Evolutionary conservation across 495 filamentous ascomycete species (phyloP), one percentile per base, ranked within the genome.

Genomic region (Penicillium maclennaniae): DNA sequence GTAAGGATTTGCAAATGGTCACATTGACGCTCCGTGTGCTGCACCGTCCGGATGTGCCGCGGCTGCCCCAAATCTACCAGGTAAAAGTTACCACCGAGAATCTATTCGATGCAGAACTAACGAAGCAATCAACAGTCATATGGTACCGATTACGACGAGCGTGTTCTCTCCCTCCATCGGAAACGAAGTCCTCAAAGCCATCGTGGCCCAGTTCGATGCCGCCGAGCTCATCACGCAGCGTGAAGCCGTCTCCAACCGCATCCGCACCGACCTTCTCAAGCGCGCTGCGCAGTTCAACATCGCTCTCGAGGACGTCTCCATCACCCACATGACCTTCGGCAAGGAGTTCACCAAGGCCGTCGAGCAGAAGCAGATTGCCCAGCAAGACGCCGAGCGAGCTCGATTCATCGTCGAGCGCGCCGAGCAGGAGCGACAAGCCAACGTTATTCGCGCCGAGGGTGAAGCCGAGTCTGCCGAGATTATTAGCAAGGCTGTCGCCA

Each of bases 301-400:
- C 71, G 88, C 89, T 28, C 88, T 99, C 39, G 93, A 99, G 73
- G 93, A 99, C 65, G 93, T 99, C 52, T 95, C 89, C 62, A 99
- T 99, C 79, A 99, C 93, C 39, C 93, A 99, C 83, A 97, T 99
- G 93, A 97, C 93, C 49, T 99, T 99, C 73, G 93, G 93, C 51
- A 92, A 91, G 77, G 93, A 99, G 76, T 99, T 99, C 85, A 99
- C 93, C 53, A 83, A 84, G 57, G 93, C 93, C 54, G 93, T 99
- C 63, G 93, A 99, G 78, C 95, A 99, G 81, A 99, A 99, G 83
- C 93, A 99, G 80, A 99, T 99, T 71, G 93, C 93, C 23, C 93
- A 99, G 77, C 93, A 99, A 73, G 93, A 99, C 67, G 93, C 93
- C 53, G 93, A 99, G 80, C 82, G 93, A 48, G 92, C 92, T 23